These are phyloP conservation scores for Pyrenophora seminiperda DNA, from an alignment of 2,329 filamentous ascomycete species.

Conservation along the genomic window DNA sequence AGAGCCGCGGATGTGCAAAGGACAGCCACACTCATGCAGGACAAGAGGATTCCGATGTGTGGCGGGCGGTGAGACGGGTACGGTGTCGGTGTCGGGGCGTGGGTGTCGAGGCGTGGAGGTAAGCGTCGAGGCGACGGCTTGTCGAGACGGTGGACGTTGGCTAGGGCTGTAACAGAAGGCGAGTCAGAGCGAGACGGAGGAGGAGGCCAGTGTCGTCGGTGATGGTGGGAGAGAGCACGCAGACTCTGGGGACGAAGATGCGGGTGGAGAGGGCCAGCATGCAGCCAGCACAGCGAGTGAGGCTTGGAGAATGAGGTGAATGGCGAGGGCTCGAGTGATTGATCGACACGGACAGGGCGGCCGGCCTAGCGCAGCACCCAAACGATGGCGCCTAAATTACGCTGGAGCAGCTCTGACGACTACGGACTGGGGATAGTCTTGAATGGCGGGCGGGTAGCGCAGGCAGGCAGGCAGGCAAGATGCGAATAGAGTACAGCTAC, in stretches of 20 bases:
- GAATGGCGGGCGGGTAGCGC: background rate
- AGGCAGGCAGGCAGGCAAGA: background rate
- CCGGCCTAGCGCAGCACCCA: conserved; percentile 1
- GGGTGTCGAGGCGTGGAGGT: conserved; percentile 7
- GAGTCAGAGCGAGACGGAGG: background rate
- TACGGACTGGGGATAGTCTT: conserved; percentile 1
- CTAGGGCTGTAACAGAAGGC: conserved; percentile 1
- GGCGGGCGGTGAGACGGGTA: background rate
- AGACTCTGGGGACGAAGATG: conserved; percentile 1
- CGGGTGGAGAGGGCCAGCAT: conserved; percentile 7
- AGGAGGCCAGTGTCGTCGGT: background rate
- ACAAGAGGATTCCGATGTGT: conserved; percentile 1
- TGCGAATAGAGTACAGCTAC: background rate
- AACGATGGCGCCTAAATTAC: conserved; percentile 10
- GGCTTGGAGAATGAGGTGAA: conserved; percentile 11
- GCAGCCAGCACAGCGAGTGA: conserved; percentile 16
- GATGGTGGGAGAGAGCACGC: conserved; percentile 3
- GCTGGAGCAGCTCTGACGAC: conserved; percentile 7
- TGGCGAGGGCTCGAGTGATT: conserved; percentile 11
- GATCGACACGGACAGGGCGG: conserved; percentile 13
- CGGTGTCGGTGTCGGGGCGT: background rate
- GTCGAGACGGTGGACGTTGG: background rate
- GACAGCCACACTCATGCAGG: conserved; percentile 30
- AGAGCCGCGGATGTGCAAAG: conserved; percentile 21
- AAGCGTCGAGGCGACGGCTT: conserved; percentile 4